Conservation (phyloP, 2,329 filamentous ascomycete genomes). For the Torrubiellomyces zombiae region DNA sequence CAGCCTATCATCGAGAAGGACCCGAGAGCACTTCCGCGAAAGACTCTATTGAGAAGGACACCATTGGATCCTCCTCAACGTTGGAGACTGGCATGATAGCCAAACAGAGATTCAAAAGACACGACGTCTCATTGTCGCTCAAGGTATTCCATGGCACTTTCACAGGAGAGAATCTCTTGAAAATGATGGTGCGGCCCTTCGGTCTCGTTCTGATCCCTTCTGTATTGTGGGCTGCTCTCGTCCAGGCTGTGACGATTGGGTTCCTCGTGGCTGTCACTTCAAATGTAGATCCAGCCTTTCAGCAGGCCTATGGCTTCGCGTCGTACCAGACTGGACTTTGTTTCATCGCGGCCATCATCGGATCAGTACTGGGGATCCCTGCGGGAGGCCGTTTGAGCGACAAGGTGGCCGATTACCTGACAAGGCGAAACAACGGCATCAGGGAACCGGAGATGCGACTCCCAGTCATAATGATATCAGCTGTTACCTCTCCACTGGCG, state of each 20-base stretch:
- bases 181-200: conserved; percentile 31
- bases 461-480: conserved; percentile 31
- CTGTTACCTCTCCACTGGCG: conserved; percentile 30
- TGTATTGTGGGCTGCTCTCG: conserved; percentile 36
- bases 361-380: conserved; percentile 30
- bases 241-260: conserved; percentile 36
- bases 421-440: conserved; percentile 34
- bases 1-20: conserved; percentile 25
- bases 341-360: conserved; percentile 31
- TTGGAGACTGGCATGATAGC: too few species aligned
- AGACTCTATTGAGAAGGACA: too few species aligned
- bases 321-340: conserved; percentile 32
- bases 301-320: conserved; percentile 23
- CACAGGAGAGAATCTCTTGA: conserved; percentile 28
- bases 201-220: conserved; percentile 32
- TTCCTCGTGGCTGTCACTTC: conserved; percentile 38
- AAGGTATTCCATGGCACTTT: conserved; percentile 22
- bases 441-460: conserved; percentile 45
- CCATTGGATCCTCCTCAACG: too few species aligned
- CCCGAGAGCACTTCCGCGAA: too few species aligned
- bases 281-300: conserved; percentile 29
- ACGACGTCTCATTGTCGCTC: too few species aligned
- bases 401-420: conserved; percentile 29
- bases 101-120: too few species aligned
- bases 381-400: conserved; percentile 32